phyloP scores from a whole-genome alignment of 495 filamentous ascomycete species.

The Neurospora sp. region DNA sequence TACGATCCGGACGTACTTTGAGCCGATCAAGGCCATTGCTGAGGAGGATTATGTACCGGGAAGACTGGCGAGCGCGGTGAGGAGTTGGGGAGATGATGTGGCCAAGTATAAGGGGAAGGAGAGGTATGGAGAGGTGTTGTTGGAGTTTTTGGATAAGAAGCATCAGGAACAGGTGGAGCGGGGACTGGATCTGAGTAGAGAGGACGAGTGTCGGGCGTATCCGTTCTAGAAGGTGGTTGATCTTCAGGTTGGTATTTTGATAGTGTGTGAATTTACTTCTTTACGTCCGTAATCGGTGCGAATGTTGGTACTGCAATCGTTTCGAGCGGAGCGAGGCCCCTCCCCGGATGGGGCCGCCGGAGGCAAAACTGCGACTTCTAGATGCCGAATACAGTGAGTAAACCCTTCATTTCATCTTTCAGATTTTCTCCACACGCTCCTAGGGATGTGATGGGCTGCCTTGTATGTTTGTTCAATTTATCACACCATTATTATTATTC shows the following conservation, averaged over 20 bases:
- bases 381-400: too few relatives aligned
- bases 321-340: too few relatives aligned
- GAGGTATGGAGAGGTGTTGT: constrained; percentile 63
- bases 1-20: constrained; percentile 72
- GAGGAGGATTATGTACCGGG: constrained; percentile 65
- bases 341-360: too few relatives aligned
- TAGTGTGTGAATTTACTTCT: neutral
- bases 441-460: neutral
- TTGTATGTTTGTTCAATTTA: neutral
- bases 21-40: constrained; percentile 53
- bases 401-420: too few relatives aligned
- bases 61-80: constrained; percentile 56
- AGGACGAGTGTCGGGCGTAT: constrained; percentile 44
- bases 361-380: too few relatives aligned
- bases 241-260: neutral
- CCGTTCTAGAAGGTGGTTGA: constrained; percentile 5
- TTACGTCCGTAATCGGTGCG: neutral
- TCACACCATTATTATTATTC: neutral
- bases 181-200: constrained; percentile 51
- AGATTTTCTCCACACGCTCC: neutral
- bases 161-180: constrained; percentile 63
- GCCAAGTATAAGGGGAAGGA: constrained; percentile 76
- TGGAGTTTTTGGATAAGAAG: constrained; percentile 74
- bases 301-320: neutral
- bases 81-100: constrained; percentile 86